Conservation (phyloP, 2,329 filamentous ascomycete species). For the Microdochium paspali region DNA sequence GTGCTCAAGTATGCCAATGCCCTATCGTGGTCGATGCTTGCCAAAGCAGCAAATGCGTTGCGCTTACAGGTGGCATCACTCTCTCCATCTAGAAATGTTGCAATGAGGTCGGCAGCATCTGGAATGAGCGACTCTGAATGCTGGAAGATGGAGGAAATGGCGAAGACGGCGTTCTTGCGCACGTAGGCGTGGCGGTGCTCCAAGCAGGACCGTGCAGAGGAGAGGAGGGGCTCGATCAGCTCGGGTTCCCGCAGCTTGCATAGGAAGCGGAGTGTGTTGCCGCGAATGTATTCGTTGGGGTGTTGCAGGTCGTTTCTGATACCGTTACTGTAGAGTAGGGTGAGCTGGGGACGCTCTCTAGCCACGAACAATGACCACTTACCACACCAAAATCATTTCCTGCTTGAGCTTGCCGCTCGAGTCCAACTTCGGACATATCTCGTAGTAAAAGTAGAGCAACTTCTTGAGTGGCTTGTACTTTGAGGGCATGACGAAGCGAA, state of each 20-base stretch:
- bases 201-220: constrained; percentile 82
- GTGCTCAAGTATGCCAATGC: constrained; percentile 79
- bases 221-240: constrained; percentile 90
- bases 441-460: constrained; percentile 97
- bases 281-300: constrained; percentile 95
- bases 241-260: constrained; percentile 94
- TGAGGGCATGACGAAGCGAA: constrained; percentile 98
- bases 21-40: constrained; percentile 87
- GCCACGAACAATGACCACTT: constrained; percentile 17
- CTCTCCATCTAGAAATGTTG: constrained; percentile 81
- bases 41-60: constrained; percentile 89
- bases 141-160: constrained; percentile 82
- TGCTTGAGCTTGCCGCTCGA: constrained; percentile 91
- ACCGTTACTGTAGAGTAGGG: constrained; percentile 60
- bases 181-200: constrained; percentile 97
- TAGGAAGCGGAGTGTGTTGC: constrained; percentile 95
- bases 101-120: constrained; percentile 86
- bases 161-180: constrained; percentile 95
- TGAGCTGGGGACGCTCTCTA: constrained; percentile 14
- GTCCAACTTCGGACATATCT: constrained; percentile 96
- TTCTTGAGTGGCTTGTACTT: constrained; percentile 97
- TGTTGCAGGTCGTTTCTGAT: constrained; percentile 97
- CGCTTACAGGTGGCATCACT: constrained; percentile 94
- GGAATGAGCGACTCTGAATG: constrained; percentile 89
- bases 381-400: constrained; percentile 99